A percentile compares a stretch with the other conserved stretches of the same genome.
These are phyloP conservation scores for Boletus coffeatus DNA, from an alignment of 1,284 basidiomycete genomes.

Conservation along the genomic window DNA sequence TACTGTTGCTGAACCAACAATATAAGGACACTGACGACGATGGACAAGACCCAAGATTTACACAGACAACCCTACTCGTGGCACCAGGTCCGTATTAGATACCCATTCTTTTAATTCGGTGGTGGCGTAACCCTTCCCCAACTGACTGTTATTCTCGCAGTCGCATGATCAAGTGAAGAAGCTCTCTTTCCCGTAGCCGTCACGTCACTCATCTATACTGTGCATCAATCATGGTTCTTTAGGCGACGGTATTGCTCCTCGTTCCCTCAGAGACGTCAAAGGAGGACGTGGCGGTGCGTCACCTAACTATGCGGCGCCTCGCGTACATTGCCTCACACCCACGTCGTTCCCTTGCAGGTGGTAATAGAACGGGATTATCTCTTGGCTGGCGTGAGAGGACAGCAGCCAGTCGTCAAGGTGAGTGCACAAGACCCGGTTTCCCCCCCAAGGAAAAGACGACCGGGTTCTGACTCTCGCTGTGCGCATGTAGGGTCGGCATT, in stretches of 20 bases:
- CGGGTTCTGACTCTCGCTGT: conserved; percentile 1
- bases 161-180: conserved; percentile 60
- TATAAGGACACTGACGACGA: conserved; percentile 11
- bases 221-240: conserved; percentile 11
- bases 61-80: conserved; percentile 53
- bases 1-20: conserved; percentile 6
- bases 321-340: conserved; percentile 6
- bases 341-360: conserved; percentile 41
- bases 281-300: conserved; percentile 62
- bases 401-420: conserved; percentile 67
- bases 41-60: conserved; percentile 26
- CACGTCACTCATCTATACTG: conserved; percentile 16
- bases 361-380: conserved; percentile 64
- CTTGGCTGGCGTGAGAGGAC: conserved; percentile 63
- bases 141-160: conserved; percentile 31
- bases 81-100: conserved; percentile 45
- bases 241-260: conserved; percentile 75
- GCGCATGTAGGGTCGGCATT: conserved; percentile 54
- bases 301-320: neutral
- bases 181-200: neutral
- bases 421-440: conserved; percentile 7
- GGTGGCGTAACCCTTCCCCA: conserved; percentile 17
- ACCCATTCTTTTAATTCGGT: neutral
- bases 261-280: conserved; percentile 65
- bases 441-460: neutral